Percentiles rank a stretch among this genome's conserved stretches.
Conservation (phyloP, 2,329 filamentous ascomycete genomes). For the Beauveria caledonica region DNA sequence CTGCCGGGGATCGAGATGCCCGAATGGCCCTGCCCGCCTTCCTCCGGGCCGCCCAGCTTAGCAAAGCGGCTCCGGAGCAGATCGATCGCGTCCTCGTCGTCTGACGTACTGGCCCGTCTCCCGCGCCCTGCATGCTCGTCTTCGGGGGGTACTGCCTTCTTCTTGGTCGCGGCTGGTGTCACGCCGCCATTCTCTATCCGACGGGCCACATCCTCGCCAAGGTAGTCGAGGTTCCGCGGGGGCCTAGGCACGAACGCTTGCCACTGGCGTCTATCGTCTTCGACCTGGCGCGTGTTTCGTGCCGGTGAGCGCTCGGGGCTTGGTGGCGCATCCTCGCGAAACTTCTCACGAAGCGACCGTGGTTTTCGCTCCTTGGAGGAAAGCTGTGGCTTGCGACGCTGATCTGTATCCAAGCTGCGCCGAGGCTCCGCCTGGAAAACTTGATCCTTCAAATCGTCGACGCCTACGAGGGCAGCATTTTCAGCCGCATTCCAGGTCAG, state of each 20-base stretch:
- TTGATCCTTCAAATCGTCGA: not conserved
- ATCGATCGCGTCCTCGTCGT: slow-evolving; percentile 31
- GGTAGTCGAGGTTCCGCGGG: slow-evolving; percentile 29
- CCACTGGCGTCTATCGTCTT: slow-evolving; percentile 28
- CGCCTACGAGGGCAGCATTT: slow-evolving; percentile 7
- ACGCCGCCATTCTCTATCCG: slow-evolving; percentile 22
- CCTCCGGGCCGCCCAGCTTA: slow-evolving; percentile 33
- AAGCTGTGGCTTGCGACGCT: not conserved
- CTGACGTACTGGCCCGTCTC: not conserved
- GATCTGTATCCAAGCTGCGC: slow-evolving; percentile 21
- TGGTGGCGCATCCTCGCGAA: slow-evolving; percentile 20
- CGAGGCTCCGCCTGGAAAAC: slow-evolving; percentile 8
- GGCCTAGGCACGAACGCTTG: slow-evolving; percentile 34
- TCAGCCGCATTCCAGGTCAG: slow-evolving; percentile 23
- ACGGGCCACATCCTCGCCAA: slow-evolving; percentile 25
- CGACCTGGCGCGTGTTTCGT: not conserved
- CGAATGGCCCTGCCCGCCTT: slow-evolving; percentile 24
- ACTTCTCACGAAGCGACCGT: slow-evolving; percentile 27
- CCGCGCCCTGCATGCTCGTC: not conserved
- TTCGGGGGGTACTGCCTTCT: not conserved
- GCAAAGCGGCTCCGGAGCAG: slow-evolving; percentile 38
- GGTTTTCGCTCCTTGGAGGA: not conserved
- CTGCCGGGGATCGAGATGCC: slow-evolving; percentile 32
- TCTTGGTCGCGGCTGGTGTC: slow-evolving; percentile 14
- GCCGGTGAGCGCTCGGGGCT: not conserved